phyloP scores from a whole-genome alignment of 768 basidiomycete species.

The Suillus subalutaceus region DNA sequence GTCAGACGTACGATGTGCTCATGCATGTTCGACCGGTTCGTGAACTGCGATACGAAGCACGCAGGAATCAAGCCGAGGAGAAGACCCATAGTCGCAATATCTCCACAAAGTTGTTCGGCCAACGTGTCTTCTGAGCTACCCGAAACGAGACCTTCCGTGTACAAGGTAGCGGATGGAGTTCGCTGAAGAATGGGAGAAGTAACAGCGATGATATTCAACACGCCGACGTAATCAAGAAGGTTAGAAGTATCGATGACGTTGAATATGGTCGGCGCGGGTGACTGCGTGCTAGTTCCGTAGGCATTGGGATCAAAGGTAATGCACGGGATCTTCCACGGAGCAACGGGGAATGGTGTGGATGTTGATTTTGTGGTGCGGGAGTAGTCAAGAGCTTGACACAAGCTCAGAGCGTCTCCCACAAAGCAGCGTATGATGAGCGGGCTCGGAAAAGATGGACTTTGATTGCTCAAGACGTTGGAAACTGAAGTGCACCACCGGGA shows the following conservation, averaged over 20 bases:
- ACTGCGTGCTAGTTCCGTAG: slow-evolving; percentile 20
- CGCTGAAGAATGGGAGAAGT: slow-evolving; percentile 27
- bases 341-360: slow-evolving; percentile 22
- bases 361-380: slow-evolving; percentile 11
- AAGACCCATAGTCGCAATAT: slow-evolving; percentile 30
- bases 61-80: slow-evolving; percentile 31
- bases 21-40: slow-evolving; percentile 30
- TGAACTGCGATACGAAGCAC: slow-evolving; percentile 29
- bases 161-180: slow-evolving; percentile 28
- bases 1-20: slow-evolving; percentile 20
- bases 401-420: slow-evolving; percentile 30
- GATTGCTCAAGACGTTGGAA: slow-evolving; percentile 14
- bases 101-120: slow-evolving; percentile 29
- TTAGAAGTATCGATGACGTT: slow-evolving; percentile 39
- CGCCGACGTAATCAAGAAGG: slow-evolving; percentile 32
- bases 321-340: slow-evolving; percentile 27
- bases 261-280: slow-evolving; percentile 30
- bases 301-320: slow-evolving; percentile 26
- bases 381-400: slow-evolving; percentile 29
- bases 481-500: slow-evolving; percentile 31
- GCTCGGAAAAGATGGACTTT: slow-evolving; percentile 5
- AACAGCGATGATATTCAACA: slow-evolving; percentile 29
- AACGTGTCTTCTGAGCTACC: slow-evolving; percentile 18
- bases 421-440: slow-evolving; percentile 32
- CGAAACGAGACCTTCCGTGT: slow-evolving; percentile 29